phyloP scores from a whole-genome alignment of 345 rosid species.

The Citrus reticulata region DNA sequence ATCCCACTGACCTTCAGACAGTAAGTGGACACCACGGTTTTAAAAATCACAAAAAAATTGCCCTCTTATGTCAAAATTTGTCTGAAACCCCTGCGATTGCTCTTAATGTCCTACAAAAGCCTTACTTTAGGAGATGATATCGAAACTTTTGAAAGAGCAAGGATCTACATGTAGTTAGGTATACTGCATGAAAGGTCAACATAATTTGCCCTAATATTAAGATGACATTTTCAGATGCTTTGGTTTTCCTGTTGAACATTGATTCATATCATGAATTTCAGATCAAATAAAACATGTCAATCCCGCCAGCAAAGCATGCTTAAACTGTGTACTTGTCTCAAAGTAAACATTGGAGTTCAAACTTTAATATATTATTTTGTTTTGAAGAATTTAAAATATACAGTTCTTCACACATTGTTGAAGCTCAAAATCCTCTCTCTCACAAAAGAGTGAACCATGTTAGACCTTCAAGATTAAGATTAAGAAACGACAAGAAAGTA shows the following conservation, averaged over 20 bases:
- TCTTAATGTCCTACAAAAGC: not conserved
- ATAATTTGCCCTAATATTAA: too few species aligned
- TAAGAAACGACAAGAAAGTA: not conserved
- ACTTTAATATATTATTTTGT: too few species aligned
- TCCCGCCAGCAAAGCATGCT: too few species aligned
- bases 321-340: too few species aligned
- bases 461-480: not conserved
- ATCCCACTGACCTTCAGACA: not conserved
- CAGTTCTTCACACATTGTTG: not conserved
- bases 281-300: too few species aligned
- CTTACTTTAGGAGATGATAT: not conserved
- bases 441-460: not conserved
- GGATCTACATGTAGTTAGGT: not conserved
- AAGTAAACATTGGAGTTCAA: too few species aligned
- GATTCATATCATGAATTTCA: too few species aligned
- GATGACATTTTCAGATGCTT: too few species aligned
- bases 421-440: not conserved
- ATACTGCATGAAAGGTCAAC: not conserved
- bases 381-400: too few species aligned
- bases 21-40: not conserved
- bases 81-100: not conserved
- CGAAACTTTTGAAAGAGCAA: not conserved
- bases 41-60: not conserved
- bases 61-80: not conserved
- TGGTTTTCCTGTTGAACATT: too few species aligned